A percentile compares a stretch with the other conserved stretches of the same genome.
Conservation (phyloP, 495 filamentous ascomycete species). For the Penicillium crystallinum region DNA sequence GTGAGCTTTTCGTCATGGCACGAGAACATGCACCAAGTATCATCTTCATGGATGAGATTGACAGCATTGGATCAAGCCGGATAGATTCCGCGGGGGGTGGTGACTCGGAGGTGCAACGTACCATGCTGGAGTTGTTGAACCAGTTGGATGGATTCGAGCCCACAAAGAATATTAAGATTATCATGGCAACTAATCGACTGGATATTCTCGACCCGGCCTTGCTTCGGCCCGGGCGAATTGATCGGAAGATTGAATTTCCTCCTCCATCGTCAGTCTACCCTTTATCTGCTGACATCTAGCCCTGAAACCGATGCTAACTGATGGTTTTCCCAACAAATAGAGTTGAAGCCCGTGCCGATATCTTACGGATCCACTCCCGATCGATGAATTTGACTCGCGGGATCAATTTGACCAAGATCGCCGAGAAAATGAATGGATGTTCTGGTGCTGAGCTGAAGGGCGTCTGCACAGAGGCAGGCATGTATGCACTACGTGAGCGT, state of each 20-base stretch:
- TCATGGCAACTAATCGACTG: constrained; percentile 98
- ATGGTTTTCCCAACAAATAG: no score
- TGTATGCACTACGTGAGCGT: constrained; percentile 93
- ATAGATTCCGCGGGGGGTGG: constrained; percentile 93
- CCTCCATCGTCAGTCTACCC: constrained; percentile 69
- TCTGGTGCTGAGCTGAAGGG: constrained; percentile 96
- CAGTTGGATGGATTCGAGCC: constrained; percentile 98
- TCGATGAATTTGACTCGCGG: constrained; percentile 98
- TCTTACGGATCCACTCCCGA: constrained; percentile 91
- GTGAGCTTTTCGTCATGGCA: constrained; percentile 98
- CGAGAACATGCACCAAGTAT: constrained; percentile 98
- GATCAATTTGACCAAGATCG: constrained; percentile 97
- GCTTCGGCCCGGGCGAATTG: constrained; percentile 89
- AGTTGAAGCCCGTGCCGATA: constrained; percentile 95
- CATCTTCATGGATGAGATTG: constrained; percentile 99
- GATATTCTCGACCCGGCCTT: constrained; percentile 96
- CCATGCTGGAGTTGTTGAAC: constrained; percentile 98
- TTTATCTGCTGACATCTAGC: neutral
- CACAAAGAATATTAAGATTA: constrained; percentile 99
- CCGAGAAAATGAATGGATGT: constrained; percentile 99
- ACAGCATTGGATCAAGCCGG: constrained; percentile 94
- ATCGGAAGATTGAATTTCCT: constrained; percentile 99
- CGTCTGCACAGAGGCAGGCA: constrained; percentile 93
- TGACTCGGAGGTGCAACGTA: constrained; percentile 98
- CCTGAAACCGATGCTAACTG: constrained; percentile 10